phyloP scores from a whole-genome alignment of 805 yeast genomes.

The Wickerhamiella cacticola region DNA sequence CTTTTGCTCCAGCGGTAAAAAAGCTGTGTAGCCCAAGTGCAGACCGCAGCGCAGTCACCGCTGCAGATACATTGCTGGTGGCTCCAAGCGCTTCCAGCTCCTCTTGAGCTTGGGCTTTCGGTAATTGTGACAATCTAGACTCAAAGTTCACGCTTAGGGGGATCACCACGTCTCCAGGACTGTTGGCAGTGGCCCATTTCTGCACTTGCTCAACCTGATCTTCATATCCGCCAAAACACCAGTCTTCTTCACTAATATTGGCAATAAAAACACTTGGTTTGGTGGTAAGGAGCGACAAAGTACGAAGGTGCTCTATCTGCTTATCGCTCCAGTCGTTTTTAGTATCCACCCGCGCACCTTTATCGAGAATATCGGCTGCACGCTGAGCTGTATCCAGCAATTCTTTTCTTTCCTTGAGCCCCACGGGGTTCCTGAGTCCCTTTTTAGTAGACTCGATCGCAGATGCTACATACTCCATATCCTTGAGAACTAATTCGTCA shows the following conservation, averaged over 20 bases:
- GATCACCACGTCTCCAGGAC: constrained; percentile 56
- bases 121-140: constrained; percentile 46
- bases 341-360: constrained; percentile 50
- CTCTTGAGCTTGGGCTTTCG: constrained; percentile 23
- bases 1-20: constrained; percentile 75
- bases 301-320: constrained; percentile 32
- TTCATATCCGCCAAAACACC: constrained; percentile 29
- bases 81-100: constrained; percentile 25
- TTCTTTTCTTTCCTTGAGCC: constrained; percentile 33
- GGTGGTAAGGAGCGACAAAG: constrained; percentile 66
- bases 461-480: constrained; percentile 51
- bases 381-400: constrained; percentile 31
- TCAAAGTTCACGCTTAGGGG: constrained; percentile 62
- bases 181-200: constrained; percentile 54
- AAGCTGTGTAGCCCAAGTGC: constrained; percentile 63
- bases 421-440: constrained; percentile 23
- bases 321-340: constrained; percentile 44
- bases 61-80: constrained; percentile 45
- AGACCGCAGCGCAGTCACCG: constrained; percentile 53
- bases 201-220: constrained; percentile 38
- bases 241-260: constrained; percentile 64
- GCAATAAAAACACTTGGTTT: constrained; percentile 75
- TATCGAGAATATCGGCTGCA: constrained; percentile 41
- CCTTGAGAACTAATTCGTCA: constrained; percentile 55
- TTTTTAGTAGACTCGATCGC: constrained; percentile 43